A percentile compares a stretch with the other conserved stretches of the same genome.
These are phyloP conservation scores for Beta lomatogona DNA, from an alignment of 179 eudicot species.

Conservation along the genomic window DNA sequence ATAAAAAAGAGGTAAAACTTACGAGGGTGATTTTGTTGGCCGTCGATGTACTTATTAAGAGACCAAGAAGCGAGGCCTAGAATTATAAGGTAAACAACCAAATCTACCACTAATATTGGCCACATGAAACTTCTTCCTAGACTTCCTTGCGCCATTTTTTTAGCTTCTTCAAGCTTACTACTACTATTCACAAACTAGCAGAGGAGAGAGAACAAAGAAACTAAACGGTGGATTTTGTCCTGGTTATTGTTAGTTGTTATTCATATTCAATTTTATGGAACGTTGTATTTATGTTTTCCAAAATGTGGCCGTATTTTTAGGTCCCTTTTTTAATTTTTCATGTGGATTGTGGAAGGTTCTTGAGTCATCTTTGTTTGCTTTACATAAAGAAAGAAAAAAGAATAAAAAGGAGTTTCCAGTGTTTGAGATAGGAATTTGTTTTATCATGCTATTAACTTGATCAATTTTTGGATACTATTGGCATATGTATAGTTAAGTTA, in stretches of 20 bases:
- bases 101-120: constrained; percentile 50
- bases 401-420: too few relatives aligned
- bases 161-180: neutral
- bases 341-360: constrained; percentile 23
- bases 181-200: too few relatives aligned
- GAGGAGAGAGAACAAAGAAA: neutral
- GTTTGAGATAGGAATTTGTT: too few relatives aligned
- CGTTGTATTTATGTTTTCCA: too few relatives aligned
- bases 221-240: constrained; percentile 22
- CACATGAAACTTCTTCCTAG: constrained; percentile 49
- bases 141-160: constrained; percentile 51
- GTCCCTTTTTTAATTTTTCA: neutral
- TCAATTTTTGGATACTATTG: too few relatives aligned
- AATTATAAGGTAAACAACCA: constrained; percentile 48
- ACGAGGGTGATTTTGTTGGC: constrained; percentile 62
- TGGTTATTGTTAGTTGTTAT: neutral
- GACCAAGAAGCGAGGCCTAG: constrained; percentile 71
- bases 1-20: constrained; percentile 13
- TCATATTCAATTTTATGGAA: neutral
- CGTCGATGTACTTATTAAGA: constrained; percentile 65
- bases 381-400: neutral
- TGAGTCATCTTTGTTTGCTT: constrained; percentile 24
- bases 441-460: too few relatives aligned
- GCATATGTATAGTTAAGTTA: too few relatives aligned
- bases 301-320: neutral